Base-by-base conservation (phyloP, 1,139 yeast genomes). In the Hyphopichia buzzinii region DNA sequence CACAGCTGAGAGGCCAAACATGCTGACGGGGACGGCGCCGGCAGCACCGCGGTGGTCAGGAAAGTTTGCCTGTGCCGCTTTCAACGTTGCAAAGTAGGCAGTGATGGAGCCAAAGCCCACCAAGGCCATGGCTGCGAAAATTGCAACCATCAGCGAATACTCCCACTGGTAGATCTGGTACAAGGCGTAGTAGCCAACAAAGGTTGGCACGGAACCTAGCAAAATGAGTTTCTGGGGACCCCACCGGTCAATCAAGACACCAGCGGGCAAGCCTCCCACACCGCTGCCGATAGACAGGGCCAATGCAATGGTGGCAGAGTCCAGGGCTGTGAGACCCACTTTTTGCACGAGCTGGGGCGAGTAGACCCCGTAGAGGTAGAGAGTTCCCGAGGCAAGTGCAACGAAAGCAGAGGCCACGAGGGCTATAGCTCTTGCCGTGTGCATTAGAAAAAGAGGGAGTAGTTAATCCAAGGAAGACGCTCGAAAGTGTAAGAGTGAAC, bases 11-110 rank as follows among this genome's bases (percentile, higher is more conserved):
- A 79, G 57, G 0, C 84, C 85, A 52, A 71, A 79, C 3, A 77
- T 62, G 24, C 83, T 69, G 3, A 78, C 81, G 1, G 84, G 84
- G 15, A 75, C 62, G 1, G 83, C 79, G 4, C 81, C 80, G 3
- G 90, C 90, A 4, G 80, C 70, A 13, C 92, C 92, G 47, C 84
- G 67, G 49, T 81, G 79, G 25, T 72, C 61, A 0, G 90, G 89
- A 46, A 83, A 84, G 52, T 83, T 83, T 3, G 84, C 64, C 15
- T 85, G 84, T 2, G 84, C 76, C 7, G 84, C 81, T 44, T 83
- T 84, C 40, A 84, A 68, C 2, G 87, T 73, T 2, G 89, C 71
- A 49, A 79, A 83, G 53, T 77, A 83, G 3, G 82, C 69, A 3
- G 76, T 64, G 6, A 82, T 77, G 0, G 87, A 80, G 0, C 90